Conservation (phyloP, 306 rosid genomes). For the Clitoria ternatea region DNA sequence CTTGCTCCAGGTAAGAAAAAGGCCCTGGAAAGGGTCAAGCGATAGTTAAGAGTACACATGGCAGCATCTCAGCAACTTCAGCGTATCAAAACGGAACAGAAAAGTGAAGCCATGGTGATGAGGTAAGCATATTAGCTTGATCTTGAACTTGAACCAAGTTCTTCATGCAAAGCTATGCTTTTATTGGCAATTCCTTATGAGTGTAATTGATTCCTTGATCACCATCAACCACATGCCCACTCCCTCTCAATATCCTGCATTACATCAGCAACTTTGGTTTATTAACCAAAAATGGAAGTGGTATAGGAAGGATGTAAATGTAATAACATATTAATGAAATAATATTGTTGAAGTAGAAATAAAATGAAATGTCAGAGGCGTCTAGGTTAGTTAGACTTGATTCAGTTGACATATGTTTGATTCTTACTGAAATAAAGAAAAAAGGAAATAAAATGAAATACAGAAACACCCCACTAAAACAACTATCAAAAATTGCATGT, state of each 20-base stretch:
- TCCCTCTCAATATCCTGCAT: constrained; percentile 86
- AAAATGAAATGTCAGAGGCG: neutral
- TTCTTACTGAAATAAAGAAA: too few species aligned
- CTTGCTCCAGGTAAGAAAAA: constrained; percentile 37
- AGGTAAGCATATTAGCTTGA: constrained; percentile 15
- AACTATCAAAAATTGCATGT: neutral
- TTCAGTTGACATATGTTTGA: too few species aligned
- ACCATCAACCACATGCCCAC: constrained; percentile 72
- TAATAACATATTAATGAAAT: neutral
- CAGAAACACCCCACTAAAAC: neutral
- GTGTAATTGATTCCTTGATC: constrained; percentile 58
- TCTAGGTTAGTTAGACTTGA: too few species aligned
- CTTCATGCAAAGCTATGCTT: constrained; percentile 17
- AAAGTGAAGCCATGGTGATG: constrained; percentile 17
- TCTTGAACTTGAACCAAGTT: neutral
- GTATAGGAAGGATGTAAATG: neutral
- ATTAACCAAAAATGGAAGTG: neutral
- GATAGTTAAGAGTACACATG: constrained; percentile 15
- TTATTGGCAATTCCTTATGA: constrained; percentile 42
- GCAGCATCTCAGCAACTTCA: constrained; percentile 18
- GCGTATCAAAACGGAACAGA: constrained; percentile 19
- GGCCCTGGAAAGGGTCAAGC: constrained; percentile 24
- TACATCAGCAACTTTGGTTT: neutral
- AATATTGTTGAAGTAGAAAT: neutral
- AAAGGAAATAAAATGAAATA: neutral